Evolutionary conservation across 805 yeast genomes (phyloP), one percentile per base, ranked within the genome.

Genomic region (Starmerella bombicola): DNA sequence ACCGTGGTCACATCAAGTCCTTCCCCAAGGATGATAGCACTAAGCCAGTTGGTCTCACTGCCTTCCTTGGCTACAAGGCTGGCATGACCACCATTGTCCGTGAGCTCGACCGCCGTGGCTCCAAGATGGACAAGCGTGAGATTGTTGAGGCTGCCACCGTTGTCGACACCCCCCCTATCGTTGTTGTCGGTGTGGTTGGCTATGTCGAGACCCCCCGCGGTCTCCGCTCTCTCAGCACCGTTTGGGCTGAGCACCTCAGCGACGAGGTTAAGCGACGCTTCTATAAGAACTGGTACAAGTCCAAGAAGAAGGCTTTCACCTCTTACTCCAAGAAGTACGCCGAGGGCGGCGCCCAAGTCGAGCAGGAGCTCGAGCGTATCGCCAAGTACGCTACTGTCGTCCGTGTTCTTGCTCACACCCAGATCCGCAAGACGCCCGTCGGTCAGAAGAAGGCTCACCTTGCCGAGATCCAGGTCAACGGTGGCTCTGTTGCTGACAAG

Each of bases 251-350:
- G 78, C 98, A 91, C 75, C 78, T 91, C 67, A 81, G 95, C 64
- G 98, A 91, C 68, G 98, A 91, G 74, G 78, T 91, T 71, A 88
- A 80, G 82, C 84, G 98, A 79, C 84, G 96, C 78, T 91, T 91
- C 95, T 91, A 91, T 95, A 91, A 86, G 84, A 91, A 88, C 95
- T 91, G 98, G 98, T 91, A 83, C 95, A 86, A 86, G 80, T 80
- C 95, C 60, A 91, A 91, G 88, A 91, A 91, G 95, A 86, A 86
- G 88, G 98, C 98, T 65, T 91, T 91, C 93, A 82, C 97, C 82
- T 86, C 88, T 75, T 91, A 91, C 84, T 80, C 97, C 69, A 80
- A 91, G 70, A 88, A 91, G 78, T 88, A 86, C 80, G 81, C 96
- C 60, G 75, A 78, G 67, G 81, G 77, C 64, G 85, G 84, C 65